Evolutionary conservation across 345 rosid genomes (phyloP).

Genomic region (Hevea brasiliensis): DNA sequence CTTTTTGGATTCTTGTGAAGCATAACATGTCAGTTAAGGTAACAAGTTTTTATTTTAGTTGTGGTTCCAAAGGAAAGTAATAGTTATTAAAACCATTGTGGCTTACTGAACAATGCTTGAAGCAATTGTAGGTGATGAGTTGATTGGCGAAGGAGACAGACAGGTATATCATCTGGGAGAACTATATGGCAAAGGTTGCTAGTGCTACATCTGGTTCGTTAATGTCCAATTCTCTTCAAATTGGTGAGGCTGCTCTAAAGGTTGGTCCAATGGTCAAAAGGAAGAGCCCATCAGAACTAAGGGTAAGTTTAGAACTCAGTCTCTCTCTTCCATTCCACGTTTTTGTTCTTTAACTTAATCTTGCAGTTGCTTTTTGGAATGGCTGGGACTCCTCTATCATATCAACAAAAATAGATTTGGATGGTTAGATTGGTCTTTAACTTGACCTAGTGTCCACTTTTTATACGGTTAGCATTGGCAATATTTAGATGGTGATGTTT

Average conservation of each 20-base stretch:
- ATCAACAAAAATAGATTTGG: neutral
- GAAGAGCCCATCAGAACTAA: constrained; percentile 83
- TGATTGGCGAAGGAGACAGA: constrained; percentile 17
- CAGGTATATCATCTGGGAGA: neutral
- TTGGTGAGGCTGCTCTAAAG: constrained; percentile 43
- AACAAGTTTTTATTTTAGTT: neutral
- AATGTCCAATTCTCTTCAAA: constrained; percentile 44
- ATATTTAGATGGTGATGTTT: neutral
- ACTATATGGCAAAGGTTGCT: constrained; percentile 65
- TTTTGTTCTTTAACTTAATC: neutral
- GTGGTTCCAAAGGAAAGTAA: neutral
- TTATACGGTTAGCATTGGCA: neutral
- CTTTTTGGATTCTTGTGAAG: neutral
- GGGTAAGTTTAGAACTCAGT: constrained; percentile 46
- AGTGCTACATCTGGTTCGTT: constrained; percentile 58
- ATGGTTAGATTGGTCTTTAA: neutral
- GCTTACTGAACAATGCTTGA: neutral
- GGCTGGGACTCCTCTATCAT: too few species aligned
- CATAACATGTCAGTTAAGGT: neutral
- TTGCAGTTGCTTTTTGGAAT: neutral
- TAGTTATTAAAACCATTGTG: neutral
- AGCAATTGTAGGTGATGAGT: constrained; percentile 16
- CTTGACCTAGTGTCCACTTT: too few species aligned
- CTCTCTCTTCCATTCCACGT: neutral
- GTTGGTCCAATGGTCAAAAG: constrained; percentile 48